phyloP scores from a whole-genome alignment of 2,329 filamentous ascomycete genomes.

The Ophiobolus disseminans region DNA sequence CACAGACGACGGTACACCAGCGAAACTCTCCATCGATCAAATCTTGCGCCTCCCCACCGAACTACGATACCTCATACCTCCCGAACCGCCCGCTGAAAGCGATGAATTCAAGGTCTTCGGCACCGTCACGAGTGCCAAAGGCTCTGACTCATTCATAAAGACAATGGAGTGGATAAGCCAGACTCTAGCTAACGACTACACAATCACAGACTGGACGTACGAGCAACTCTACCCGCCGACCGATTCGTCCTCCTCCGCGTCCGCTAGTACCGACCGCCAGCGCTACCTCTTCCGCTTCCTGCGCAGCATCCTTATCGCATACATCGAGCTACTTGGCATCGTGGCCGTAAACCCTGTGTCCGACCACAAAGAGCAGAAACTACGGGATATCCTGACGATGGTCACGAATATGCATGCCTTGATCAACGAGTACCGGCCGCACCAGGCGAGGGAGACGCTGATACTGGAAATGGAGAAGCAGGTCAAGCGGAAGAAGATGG shows the following conservation, averaged over 20 bases:
- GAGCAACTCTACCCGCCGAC: conserved; percentile 68
- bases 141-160: conserved; percentile 32
- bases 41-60: conserved; percentile 69
- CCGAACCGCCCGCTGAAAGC: conserved; percentile 73
- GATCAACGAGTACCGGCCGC: conserved; percentile 91
- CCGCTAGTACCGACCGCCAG: conserved; percentile 57
- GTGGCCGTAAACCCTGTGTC: conserved; percentile 69
- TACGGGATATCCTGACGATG: conserved; percentile 78
- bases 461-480: conserved; percentile 89
- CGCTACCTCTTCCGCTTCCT: conserved; percentile 76
- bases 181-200: conserved; percentile 41
- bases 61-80: conserved; percentile 80
- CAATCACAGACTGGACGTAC: conserved; percentile 75
- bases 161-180: conserved; percentile 32
- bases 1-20: conserved; percentile 15
- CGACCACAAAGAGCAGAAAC: conserved; percentile 72
- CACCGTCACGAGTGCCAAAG: conserved; percentile 59
- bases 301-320: conserved; percentile 87
- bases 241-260: conserved; percentile 60
- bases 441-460: conserved; percentile 87
- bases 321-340: conserved; percentile 80
- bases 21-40: conserved; percentile 30
- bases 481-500: conserved; percentile 72
- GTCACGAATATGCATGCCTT: conserved; percentile 92
- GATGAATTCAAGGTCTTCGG: conserved; percentile 76